phyloP scores from a whole-genome alignment of 1,139 yeast genomes.

The Pichia sp. region DNA sequence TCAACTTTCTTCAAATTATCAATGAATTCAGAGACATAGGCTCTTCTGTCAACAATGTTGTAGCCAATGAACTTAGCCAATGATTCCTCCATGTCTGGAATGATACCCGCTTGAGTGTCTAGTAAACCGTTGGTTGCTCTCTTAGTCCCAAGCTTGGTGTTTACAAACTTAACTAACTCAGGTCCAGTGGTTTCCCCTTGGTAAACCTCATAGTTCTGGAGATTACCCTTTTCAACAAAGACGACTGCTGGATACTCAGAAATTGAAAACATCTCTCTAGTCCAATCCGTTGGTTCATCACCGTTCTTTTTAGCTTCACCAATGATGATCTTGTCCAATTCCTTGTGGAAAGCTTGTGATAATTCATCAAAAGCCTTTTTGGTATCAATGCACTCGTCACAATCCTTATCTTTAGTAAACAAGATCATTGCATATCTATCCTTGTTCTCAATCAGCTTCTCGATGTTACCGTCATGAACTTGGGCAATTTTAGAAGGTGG shows the following conservation, averaged over 20 bases:
- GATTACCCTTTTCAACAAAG: constrained; percentile 43
- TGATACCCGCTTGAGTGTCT: constrained; percentile 50
- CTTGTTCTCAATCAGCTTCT: constrained; percentile 35
- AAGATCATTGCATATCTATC: constrained; percentile 34
- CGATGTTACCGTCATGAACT: constrained; percentile 36
- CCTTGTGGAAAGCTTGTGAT: constrained; percentile 22
- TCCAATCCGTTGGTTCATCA: constrained; percentile 40
- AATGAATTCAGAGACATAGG: constrained; percentile 30
- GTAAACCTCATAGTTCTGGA: constrained; percentile 38
- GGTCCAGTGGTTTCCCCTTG: constrained; percentile 42
- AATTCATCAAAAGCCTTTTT: constrained; percentile 14
- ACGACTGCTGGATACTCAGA: constrained; percentile 51
- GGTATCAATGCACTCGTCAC: constrained; percentile 15
- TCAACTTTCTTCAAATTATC: constrained; percentile 29
- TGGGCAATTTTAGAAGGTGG: constrained; percentile 28
- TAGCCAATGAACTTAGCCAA: constrained; percentile 36
- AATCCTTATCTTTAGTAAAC: constrained; percentile 36
- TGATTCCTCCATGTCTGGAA: constrained; percentile 35
- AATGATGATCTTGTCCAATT: constrained; percentile 29
- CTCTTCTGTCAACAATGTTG: constrained; percentile 24
- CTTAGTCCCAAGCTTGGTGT: constrained; percentile 46
- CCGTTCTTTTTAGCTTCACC: constrained; percentile 48
- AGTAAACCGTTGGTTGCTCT: constrained; percentile 54
- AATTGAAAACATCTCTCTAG: constrained; percentile 43
- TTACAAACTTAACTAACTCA: constrained; percentile 47